Base-by-base conservation (phyloP, 306 rosid species). In the Vigna angularis region DNA sequence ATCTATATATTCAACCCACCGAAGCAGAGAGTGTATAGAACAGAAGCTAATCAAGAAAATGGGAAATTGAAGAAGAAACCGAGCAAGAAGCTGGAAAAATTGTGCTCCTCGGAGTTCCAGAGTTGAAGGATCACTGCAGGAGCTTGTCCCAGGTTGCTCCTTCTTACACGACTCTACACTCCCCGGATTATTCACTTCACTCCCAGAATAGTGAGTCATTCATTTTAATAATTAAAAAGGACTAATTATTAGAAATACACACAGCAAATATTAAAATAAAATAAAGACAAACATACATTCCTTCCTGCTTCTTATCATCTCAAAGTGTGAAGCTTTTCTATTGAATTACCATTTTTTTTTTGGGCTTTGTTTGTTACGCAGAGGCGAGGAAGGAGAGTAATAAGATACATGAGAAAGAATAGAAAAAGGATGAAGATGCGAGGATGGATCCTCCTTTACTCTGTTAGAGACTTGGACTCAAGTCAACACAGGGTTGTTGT, bases 201-300 rank as follows among this genome's bases (percentile, higher is more conserved):
- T 30, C 51, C 7, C 0, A 64, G 1, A 34, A n/a, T 64, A 50
- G 28, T 34, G 17, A 24, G 2, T 66, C 17, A 4, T 50, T 3
- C 3, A 36, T 65, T 8, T 5, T 17, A 51, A 36, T 16, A 62
- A 59, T 59, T 6, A 5, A 61, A 61, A 3, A 20, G 24, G 17
- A 51, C 5, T 72, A 8, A 30, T 50, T 28, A 51, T 3, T 11
- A 17, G 6, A 32, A 28, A 20, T 20, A 57, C 22, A 42, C 6
- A 32, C 14, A 24, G 14, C 11, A 9, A 30, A n/a, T 17, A 34
- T 34, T 40, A 20, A 42, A 42, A 42, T 12, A 11, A 13, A 56
- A 48, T 73, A 56, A 44, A 30, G 12, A 42, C 51, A 45, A 15
- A 73, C 83, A 28, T 42, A 30, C 69, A 73, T 80, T 80, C 74